These are phyloP conservation scores for Wickerhamomyces silvicola DNA, from an alignment of 805 yeast genomes.

Conservation along the genomic window DNA sequence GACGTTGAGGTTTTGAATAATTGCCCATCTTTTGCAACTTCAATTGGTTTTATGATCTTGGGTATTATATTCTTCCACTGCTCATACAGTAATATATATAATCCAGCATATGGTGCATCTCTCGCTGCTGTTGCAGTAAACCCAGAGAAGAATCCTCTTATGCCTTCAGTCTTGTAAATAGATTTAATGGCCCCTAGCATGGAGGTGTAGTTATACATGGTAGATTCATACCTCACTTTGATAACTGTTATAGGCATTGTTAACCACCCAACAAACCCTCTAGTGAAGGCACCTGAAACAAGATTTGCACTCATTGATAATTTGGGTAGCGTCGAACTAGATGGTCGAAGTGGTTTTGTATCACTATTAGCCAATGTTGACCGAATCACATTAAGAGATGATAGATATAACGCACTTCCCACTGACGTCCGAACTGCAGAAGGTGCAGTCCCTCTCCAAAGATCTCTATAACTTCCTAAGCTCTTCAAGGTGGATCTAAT, in stretches of 20 bases:
- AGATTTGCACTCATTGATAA: constrained; percentile 65
- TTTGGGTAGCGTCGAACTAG: constrained; percentile 55
- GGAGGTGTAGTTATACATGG: constrained; percentile 62
- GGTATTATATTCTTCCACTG: constrained; percentile 57
- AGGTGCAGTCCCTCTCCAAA: constrained; percentile 95
- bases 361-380: constrained; percentile 35
- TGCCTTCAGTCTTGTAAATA: constrained; percentile 46
- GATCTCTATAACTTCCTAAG: constrained; percentile 33
- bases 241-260: constrained; percentile 94
- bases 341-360: constrained; percentile 1
- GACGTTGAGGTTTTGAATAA: constrained; percentile 32
- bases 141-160: constrained; percentile 77
- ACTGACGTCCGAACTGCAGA: constrained; percentile 84
- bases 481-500: constrained; percentile 30
- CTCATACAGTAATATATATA: constrained; percentile 83
- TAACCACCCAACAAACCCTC: constrained; percentile 75
- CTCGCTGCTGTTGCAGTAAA: constrained; percentile 80
- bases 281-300: constrained; percentile 66
- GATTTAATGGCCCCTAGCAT: constrained; percentile 52
- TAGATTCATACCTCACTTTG: constrained; percentile 86
- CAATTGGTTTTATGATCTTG: constrained; percentile 17
- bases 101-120: constrained; percentile 96
- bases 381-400: constrained; percentile 62
- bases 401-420: constrained; percentile 83
- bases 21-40: constrained; percentile 14